Conservation (phyloP, 164 flowering plant genomes). For the Nelumbo lutea region DNA sequence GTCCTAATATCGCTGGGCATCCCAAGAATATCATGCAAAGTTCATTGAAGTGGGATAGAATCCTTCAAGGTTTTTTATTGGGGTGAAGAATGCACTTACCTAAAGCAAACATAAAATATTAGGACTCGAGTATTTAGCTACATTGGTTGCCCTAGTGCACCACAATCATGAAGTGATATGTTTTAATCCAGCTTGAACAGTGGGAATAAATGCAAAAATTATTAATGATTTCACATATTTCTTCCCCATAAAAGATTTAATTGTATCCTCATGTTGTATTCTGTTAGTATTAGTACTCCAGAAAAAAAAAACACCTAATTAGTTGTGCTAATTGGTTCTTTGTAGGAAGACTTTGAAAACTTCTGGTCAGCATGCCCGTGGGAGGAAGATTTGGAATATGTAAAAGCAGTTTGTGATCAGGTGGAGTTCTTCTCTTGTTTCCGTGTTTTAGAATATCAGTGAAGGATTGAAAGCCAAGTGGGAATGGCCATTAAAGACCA, state of each 20-base stretch:
- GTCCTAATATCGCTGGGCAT: too few species aligned
- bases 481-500: too few species aligned
- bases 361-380: constrained; percentile 96
- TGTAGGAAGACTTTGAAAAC: constrained; percentile 91
- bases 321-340: constrained; percentile 15
- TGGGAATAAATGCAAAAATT: background rate
- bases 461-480: too few species aligned
- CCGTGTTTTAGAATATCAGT: background rate
- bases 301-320: background rate
- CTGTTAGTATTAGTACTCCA: background rate
- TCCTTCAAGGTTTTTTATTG: too few species aligned
- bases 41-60: too few species aligned
- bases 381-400: constrained; percentile 93
- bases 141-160: background rate
- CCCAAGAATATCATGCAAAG: too few species aligned
- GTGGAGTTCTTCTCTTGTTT: constrained; percentile 21
- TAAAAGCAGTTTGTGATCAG: constrained; percentile 85
- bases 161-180: background rate
- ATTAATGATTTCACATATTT: background rate
- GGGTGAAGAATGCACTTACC: background rate
- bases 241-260: background rate
- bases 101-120: background rate
- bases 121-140: background rate
- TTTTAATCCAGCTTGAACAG: background rate
- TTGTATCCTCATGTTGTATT: background rate